A percentile compares a stretch with the other conserved stretches of the same genome.
phyloP scores from a whole-genome alignment of 1,284 basidiomycete species.

The Caloboletus inedulis region DNA sequence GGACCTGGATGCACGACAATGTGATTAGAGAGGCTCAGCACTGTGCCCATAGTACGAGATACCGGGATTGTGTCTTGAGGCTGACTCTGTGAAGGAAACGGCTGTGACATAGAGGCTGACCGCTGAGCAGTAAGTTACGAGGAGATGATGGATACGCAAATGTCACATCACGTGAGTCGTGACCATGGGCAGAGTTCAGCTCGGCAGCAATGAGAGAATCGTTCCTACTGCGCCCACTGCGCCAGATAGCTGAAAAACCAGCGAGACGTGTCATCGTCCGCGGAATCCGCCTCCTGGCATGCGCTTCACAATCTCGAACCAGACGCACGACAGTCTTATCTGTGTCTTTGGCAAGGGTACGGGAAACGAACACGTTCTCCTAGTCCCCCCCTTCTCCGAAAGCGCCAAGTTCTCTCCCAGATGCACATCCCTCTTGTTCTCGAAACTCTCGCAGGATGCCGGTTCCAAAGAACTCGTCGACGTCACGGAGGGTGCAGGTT shows the following conservation, averaged over 20 bases:
- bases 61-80: constrained; percentile 24
- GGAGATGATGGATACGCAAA: neutral
- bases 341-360: constrained; percentile 17
- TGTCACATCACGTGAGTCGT: neutral
- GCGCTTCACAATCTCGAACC: constrained; percentile 44
- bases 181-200: too few relatives aligned
- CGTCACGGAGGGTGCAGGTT: constrained; percentile 12
- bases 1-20: constrained; percentile 46
- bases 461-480: constrained; percentile 15
- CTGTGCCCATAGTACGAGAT: neutral
- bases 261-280: neutral
- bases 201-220: neutral
- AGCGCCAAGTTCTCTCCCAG: constrained; percentile 23
- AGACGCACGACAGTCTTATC: constrained; percentile 39
- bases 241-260: neutral
- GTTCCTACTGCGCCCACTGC: neutral
- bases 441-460: constrained; percentile 5
- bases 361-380: constrained; percentile 14
- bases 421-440: constrained; percentile 16
- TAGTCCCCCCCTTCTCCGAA: constrained; percentile 27
- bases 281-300: neutral
- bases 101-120: constrained; percentile 21
- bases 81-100: constrained; percentile 22
- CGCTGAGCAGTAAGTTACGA: too few relatives aligned
- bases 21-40: neutral